Percentiles rank a stretch among this genome's conserved stretches.
phyloP scores from a whole-genome alignment of 192 early-diverging fungal genomes.

The Mortierella antarctica region DNA sequence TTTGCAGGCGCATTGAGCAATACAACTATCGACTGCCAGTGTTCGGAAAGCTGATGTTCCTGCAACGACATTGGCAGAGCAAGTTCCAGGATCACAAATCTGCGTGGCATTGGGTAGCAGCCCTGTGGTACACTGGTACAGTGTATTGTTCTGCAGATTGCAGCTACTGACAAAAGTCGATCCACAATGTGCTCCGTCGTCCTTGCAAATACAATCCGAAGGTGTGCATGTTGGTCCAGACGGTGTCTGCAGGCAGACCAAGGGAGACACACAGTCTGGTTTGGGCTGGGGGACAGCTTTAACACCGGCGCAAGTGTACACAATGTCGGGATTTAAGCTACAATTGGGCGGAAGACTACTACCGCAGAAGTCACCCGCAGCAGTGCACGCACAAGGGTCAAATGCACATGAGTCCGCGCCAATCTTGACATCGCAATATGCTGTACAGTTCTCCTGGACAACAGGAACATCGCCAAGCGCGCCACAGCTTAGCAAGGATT shows the following conservation, averaged over 20 bases:
- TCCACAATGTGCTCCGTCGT: not conserved
- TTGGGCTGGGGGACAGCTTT: not conserved
- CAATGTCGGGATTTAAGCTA: not conserved
- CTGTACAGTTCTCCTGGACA: not conserved
- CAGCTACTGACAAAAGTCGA: not conserved
- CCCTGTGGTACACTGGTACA: not conserved
- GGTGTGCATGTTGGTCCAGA: not conserved
- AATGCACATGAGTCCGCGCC: not conserved
- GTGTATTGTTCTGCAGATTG: not conserved
- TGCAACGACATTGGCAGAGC: not conserved
- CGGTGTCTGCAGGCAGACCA: not conserved
- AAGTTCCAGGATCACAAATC: constrained; percentile 2
- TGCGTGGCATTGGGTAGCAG: not conserved
- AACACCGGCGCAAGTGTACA: not conserved
- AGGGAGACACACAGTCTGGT: not conserved
- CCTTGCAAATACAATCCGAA: not conserved
- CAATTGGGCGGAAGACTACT: not conserved
- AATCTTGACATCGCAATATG: not conserved
- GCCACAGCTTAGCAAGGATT: not conserved
- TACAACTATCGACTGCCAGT: not conserved
- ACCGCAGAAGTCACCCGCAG: constrained; percentile 6
- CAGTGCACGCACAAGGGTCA: constrained; percentile 3
- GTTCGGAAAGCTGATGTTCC: not conserved
- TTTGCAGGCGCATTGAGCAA: not conserved
- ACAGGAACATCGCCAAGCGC: not conserved